phyloP scores from a whole-genome alignment of 202 grass and related monocot genomes.

The Panicum virgatum region DNA sequence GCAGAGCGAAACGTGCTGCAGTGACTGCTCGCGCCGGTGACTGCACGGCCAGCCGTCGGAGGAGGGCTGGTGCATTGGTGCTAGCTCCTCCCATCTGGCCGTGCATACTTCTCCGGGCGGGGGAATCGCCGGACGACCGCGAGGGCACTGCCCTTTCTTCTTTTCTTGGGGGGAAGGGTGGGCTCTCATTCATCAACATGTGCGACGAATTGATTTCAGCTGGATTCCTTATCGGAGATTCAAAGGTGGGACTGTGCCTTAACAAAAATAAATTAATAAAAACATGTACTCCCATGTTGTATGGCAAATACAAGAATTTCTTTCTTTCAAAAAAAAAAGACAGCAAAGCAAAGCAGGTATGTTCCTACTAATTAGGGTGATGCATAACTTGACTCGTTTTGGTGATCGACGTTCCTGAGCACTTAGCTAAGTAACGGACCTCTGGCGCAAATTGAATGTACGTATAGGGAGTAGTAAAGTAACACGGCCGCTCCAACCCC shows the following conservation, averaged over 20 bases:
- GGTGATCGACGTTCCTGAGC: too few relatives aligned
- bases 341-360: not conserved
- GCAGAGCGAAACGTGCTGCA: not conserved
- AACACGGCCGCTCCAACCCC: not conserved
- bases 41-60: not conserved
- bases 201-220: not conserved
- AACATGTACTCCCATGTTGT: not conserved
- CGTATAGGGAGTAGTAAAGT: too few relatives aligned
- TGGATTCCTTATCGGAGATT: not conserved
- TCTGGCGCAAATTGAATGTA: too few relatives aligned
- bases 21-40: not conserved
- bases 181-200: not conserved
- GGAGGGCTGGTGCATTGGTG: too few relatives aligned
- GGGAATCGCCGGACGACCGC: too few relatives aligned
- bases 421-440: too few relatives aligned
- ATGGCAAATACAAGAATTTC: not conserved
- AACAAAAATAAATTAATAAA: not conserved
- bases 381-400: too few relatives aligned
- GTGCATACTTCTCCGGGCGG: not conserved
- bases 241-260: not conserved
- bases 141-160: too few relatives aligned
- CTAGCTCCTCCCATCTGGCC: too few relatives aligned
- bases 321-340: too few relatives aligned
- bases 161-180: too few relatives aligned
- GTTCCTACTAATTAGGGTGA: not conserved